A percentile compares a stretch with the other conserved stretches of the same genome.
Evolutionary conservation across 2,329 filamentous ascomycete species (phyloP).

Genomic region (Talaromyces albobiverticillius): DNA sequence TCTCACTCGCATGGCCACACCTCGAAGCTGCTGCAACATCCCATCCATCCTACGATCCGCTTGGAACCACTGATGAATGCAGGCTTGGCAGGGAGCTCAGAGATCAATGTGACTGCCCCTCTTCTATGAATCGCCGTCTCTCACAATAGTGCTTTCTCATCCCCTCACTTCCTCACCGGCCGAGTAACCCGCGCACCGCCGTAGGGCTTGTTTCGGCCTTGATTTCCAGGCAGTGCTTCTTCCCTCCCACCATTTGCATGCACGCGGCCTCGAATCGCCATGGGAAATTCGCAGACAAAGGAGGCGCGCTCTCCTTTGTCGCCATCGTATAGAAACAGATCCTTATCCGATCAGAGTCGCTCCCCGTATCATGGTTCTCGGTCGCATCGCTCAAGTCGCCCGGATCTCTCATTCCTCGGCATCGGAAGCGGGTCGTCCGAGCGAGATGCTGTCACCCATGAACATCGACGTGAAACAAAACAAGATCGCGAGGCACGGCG

Average conservation of each 20-base stretch:
- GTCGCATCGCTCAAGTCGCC: slow-evolving; percentile 53
- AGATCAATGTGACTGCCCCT: neutral
- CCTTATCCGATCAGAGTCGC: slow-evolving; percentile 26
- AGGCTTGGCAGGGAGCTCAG: neutral
- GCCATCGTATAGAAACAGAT: slow-evolving; percentile 28
- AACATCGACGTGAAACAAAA: slow-evolving; percentile 76
- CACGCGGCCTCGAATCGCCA: slow-evolving; percentile 17
- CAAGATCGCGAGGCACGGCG: slow-evolving; percentile 86
- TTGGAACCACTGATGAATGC: neutral
- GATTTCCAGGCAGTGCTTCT: neutral
- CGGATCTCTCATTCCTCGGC: slow-evolving; percentile 59
- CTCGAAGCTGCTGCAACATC: neutral
- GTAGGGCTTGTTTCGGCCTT: neutral
- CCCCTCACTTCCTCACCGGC: neutral
- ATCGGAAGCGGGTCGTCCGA: slow-evolving; percentile 47
- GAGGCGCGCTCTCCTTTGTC: slow-evolving; percentile 37
- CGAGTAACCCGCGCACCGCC: neutral
- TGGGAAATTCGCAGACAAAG: slow-evolving; percentile 49
- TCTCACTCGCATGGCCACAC: slow-evolving; percentile 30
- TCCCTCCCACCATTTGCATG: neutral
- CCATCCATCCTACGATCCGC: neutral
- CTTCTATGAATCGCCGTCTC: neutral
- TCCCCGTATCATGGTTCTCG: slow-evolving; percentile 39
- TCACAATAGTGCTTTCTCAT: neutral
- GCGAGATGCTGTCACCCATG: slow-evolving; percentile 49